Conservation (phyloP, 257 asterid genomes). For the Scutellaria minor region DNA sequence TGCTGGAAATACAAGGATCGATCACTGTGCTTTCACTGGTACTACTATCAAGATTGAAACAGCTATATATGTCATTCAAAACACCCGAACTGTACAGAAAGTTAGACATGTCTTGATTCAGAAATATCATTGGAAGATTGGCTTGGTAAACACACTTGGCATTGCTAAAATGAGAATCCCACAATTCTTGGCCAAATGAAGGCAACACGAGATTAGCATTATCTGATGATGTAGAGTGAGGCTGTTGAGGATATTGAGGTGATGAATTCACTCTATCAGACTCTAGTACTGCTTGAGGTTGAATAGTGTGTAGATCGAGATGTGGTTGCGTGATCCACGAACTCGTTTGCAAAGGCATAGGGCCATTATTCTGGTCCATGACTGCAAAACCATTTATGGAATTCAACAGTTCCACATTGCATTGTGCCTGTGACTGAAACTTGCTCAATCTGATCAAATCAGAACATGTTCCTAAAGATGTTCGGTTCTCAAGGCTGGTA, state of each 20-base stretch:
- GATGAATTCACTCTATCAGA: constrained; percentile 43
- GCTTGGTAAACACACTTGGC: constrained; percentile 48
- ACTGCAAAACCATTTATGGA: neutral
- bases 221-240: constrained; percentile 50
- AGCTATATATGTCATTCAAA: constrained; percentile 71
- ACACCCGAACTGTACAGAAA: constrained; percentile 56
- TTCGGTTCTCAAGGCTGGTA: too few relatives aligned
- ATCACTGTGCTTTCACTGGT: constrained; percentile 82
- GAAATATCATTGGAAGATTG: constrained; percentile 31
- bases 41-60: constrained; percentile 70
- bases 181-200: constrained; percentile 57
- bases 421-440: too few relatives aligned
- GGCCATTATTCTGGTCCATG: constrained; percentile 48
- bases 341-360: constrained; percentile 39
- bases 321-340: constrained; percentile 38
- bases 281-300: constrained; percentile 44
- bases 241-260: constrained; percentile 53
- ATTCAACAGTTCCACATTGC: too few relatives aligned
- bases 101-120: constrained; percentile 39
- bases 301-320: neutral
- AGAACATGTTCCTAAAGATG: constrained; percentile 34
- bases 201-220: constrained; percentile 49
- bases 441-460: too few relatives aligned
- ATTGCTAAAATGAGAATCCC: constrained; percentile 64
- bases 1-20: constrained; percentile 77